phyloP scores from a whole-genome alignment of 1,284 basidiomycete species.

The Papiliotrema laurentii region DNA sequence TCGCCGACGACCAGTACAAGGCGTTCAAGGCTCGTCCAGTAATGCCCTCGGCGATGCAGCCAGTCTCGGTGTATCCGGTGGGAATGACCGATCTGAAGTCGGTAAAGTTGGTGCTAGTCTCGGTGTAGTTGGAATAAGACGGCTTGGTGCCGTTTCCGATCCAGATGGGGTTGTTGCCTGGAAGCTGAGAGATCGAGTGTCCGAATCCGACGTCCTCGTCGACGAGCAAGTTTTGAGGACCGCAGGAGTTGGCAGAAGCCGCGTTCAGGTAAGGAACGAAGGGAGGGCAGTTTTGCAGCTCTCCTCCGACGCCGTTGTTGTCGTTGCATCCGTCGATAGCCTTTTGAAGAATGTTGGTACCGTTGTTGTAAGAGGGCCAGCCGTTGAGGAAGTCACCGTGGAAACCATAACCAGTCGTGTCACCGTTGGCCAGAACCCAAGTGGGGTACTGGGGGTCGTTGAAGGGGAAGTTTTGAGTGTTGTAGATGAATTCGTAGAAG shows the following conservation, averaged over 20 bases:
- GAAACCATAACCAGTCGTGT: conserved; percentile 44
- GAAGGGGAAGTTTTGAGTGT: conserved; percentile 31
- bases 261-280: conserved; percentile 42
- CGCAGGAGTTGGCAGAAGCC: conserved; percentile 29
- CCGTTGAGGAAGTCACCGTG: conserved; percentile 49
- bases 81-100: conserved; percentile 30
- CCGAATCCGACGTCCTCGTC: conserved; percentile 42
- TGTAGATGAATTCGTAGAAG: conserved; percentile 47
- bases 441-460: conserved; percentile 29
- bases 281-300: conserved; percentile 35
- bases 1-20: conserved; percentile 10
- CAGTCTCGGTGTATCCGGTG: conserved; percentile 29
- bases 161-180: conserved; percentile 47
- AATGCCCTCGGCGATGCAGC: conserved; percentile 38
- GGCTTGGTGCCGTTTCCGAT: conserved; percentile 31
- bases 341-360: conserved; percentile 37
- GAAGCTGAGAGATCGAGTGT: conserved; percentile 30
- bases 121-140: conserved; percentile 23
- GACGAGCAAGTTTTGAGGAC: conserved; percentile 34
- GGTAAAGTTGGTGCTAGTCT: conserved; percentile 18
- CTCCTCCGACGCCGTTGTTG: conserved; percentile 43
- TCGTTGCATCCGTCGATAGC: conserved; percentile 42
- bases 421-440: conserved; percentile 45
- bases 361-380: conserved; percentile 38
- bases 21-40: conserved; percentile 29